Evolutionary conservation across 306 rosid genomes (phyloP).

Genomic region (Lupinus albus): DNA sequence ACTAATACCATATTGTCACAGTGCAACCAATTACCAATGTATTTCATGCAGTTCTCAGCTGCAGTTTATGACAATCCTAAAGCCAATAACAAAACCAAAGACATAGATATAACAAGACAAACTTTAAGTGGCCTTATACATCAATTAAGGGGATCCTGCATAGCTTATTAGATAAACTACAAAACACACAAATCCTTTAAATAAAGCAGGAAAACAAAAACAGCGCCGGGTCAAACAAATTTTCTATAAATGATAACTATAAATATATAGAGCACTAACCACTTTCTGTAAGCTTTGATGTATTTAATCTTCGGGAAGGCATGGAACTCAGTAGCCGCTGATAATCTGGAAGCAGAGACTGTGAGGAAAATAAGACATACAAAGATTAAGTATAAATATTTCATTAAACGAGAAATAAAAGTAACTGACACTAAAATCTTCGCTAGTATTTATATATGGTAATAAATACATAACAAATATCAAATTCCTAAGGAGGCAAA

Average conservation of each 20-base stretch:
- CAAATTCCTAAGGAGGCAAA: constrained; percentile 41
- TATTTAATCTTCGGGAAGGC: constrained; percentile 95
- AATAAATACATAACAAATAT: constrained; percentile 17
- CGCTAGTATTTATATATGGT: constrained; percentile 11
- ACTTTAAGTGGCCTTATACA: constrained; percentile 4
- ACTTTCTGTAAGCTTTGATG: constrained; percentile 93
- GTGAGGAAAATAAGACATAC: constrained; percentile 52
- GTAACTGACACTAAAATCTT: constrained; percentile 38
- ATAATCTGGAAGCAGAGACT: constrained; percentile 99
- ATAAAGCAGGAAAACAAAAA: constrained; percentile 32
- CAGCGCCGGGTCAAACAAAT: constrained; percentile 14
- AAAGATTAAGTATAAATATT: constrained; percentile 56
- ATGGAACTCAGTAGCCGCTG: constrained; percentile 92
- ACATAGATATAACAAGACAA: constrained; percentile 30
- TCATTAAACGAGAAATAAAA: constrained; percentile 37
- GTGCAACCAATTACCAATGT: constrained; percentile 3
- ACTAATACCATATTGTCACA: constrained; percentile 22
- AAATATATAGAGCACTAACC: constrained; percentile 60
- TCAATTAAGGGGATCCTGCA: constrained; percentile 18
- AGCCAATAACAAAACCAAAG: constrained; percentile 23
- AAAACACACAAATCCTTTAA: constrained; percentile 20
- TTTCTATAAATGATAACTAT: constrained; percentile 18
- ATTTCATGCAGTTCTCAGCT: constrained; percentile 26
- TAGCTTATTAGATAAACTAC: constrained; percentile 27
- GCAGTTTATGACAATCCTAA: constrained; percentile 27